Percentiles rank a stretch among this genome's conserved stretches.
phyloP scores from a whole-genome alignment of 768 basidiomycete genomes.

The Scleroderma citrinum region DNA sequence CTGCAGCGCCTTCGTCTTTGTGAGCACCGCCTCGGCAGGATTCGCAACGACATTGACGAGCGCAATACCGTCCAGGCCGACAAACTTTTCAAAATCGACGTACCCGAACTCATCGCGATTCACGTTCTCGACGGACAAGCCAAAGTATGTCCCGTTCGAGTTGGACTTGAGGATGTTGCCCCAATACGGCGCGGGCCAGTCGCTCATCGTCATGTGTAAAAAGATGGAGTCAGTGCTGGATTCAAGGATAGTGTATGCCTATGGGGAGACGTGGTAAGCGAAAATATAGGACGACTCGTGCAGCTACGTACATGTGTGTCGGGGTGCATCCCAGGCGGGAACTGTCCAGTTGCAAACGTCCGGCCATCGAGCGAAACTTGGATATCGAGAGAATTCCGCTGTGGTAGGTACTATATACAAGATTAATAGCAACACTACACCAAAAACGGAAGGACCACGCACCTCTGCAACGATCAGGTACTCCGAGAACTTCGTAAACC shows the following conservation, averaged over 20 bases:
- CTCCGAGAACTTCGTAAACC: slow-evolving; percentile 96
- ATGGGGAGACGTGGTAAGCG: neutral
- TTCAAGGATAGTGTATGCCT: slow-evolving; percentile 94
- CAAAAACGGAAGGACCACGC: slow-evolving; percentile 21
- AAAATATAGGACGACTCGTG: neutral
- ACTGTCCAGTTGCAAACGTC: slow-evolving; percentile 77
- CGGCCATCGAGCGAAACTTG: slow-evolving; percentile 92
- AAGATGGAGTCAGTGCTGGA: slow-evolving; percentile 92
- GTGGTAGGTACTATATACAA: slow-evolving; percentile 40
- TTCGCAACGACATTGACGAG: slow-evolving; percentile 88
- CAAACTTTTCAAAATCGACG: slow-evolving; percentile 98
- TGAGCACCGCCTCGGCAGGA: slow-evolving; percentile 63
- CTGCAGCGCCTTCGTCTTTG: slow-evolving; percentile 70
- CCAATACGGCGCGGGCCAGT: slow-evolving; percentile 68
- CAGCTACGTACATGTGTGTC: slow-evolving; percentile 72
- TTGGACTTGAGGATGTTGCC: slow-evolving; percentile 94
- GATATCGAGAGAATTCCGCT: slow-evolving; percentile 61
- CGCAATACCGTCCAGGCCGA: slow-evolving; percentile 93
- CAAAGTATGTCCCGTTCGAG: slow-evolving; percentile 97
- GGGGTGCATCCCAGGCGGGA: slow-evolving; percentile 87
- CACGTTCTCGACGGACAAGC: slow-evolving; percentile 77
- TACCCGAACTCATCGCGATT: slow-evolving; percentile 86
- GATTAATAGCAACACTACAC: slow-evolving; percentile 9
- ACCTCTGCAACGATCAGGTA: slow-evolving; percentile 95
- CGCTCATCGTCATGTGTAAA: slow-evolving; percentile 92